Conservation (phyloP, 139 green algal genomes). For the Haematococcus lacustris region DNA sequence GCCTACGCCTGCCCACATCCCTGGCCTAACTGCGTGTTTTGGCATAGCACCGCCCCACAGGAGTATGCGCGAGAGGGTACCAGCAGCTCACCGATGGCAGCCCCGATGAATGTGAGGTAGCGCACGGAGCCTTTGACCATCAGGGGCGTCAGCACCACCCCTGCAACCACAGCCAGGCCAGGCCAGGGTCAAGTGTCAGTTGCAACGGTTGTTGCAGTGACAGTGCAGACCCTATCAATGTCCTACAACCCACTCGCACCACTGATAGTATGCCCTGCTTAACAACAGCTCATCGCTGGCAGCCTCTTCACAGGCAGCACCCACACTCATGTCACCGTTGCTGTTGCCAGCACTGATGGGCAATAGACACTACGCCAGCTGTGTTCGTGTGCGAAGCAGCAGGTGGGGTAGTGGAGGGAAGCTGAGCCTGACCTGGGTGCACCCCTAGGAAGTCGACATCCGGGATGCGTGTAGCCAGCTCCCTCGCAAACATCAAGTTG, state of each 20-base stretch:
- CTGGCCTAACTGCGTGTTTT: too few relatives aligned
- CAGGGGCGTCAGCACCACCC: slow-evolving; percentile 3
- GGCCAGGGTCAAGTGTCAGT: neutral
- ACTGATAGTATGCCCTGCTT: neutral
- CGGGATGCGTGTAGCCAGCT: slow-evolving; percentile 6
- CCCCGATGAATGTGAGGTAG: too few relatives aligned
- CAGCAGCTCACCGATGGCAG: too few relatives aligned
- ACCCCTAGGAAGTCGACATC: slow-evolving; percentile 3
- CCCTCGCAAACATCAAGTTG: slow-evolving; percentile 15
- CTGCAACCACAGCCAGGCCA: neutral
- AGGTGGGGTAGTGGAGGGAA: neutral
- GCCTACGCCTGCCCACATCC: too few relatives aligned
- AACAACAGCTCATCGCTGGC: neutral
- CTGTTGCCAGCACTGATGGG: too few relatives aligned
- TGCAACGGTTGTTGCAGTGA: neutral
- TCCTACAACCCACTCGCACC: neutral
- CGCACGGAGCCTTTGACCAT: neutral
- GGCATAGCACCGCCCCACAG: too few relatives aligned
- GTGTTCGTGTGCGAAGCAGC: too few relatives aligned
- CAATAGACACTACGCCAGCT: too few relatives aligned
- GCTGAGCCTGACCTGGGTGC: neutral
- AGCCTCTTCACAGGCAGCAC: too few relatives aligned
- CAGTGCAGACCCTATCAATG: neutral
- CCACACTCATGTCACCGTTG: too few relatives aligned
- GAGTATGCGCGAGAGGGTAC: too few relatives aligned